Conservation (phyloP, 1,284 basidiomycete genomes). For the Trichosporon sp. region DNA sequence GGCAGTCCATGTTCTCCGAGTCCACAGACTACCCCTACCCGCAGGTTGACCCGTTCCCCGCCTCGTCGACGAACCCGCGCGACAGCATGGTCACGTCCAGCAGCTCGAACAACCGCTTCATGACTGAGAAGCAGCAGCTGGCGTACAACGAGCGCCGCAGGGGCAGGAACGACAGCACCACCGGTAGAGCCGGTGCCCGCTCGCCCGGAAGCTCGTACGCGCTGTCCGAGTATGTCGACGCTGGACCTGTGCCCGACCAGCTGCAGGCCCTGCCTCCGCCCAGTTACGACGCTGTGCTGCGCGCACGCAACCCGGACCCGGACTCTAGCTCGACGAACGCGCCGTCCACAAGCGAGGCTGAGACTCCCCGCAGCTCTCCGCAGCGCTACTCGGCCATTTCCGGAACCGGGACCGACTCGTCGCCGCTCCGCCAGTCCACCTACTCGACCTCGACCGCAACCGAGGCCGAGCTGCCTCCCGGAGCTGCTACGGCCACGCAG, state of each 20-base stretch:
- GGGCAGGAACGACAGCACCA: not conserved
- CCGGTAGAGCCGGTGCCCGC: not conserved
- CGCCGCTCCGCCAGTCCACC: not conserved
- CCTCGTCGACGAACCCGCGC: not conserved
- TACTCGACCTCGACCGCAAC: not conserved
- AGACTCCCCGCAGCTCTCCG: not conserved
- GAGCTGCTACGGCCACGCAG: not conserved
- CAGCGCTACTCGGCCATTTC: conserved; percentile 10
- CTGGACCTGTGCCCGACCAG: conserved; percentile 5
- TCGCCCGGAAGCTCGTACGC: conserved; percentile 11
- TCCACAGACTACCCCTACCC: conserved; percentile 13
- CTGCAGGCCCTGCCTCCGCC: conserved; percentile 4
- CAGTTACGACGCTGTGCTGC: conserved; percentile 9
- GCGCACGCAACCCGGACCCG: conserved; percentile 17
- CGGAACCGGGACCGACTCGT: not conserved
- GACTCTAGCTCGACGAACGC: not conserved
- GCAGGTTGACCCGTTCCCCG: conserved; percentile 2
- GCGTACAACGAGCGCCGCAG: conserved; percentile 5
- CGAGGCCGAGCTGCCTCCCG: not conserved
- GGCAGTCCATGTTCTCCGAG: conserved; percentile 2
- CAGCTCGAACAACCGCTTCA: conserved; percentile 18
- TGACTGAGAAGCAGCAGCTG: conserved; percentile 17
- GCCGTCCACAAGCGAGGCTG: not conserved
- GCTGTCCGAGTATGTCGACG: not conserved
- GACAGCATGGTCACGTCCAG: conserved; percentile 13